These are phyloP conservation scores for Whalleya microplaca DNA, from an alignment of 2,329 filamentous ascomycete genomes.

Conservation along the genomic window DNA sequence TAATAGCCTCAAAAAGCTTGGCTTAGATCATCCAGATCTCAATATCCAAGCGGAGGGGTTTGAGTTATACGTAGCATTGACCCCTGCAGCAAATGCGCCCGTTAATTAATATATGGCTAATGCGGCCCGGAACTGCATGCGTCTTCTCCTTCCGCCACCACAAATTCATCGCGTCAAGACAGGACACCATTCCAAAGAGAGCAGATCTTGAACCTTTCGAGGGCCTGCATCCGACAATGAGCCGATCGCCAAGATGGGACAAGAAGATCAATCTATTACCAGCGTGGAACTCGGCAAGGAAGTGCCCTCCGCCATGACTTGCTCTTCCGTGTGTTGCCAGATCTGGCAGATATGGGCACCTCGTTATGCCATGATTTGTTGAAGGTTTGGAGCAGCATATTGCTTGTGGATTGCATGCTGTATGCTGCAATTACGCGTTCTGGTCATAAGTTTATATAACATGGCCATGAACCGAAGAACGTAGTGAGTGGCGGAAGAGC, in stretches of 20 bases:
- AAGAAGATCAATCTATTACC: slow-evolving; percentile 29
- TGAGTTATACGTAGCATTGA: neutral
- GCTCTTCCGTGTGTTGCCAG: slow-evolving; percentile 35
- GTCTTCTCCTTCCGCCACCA: slow-evolving; percentile 12
- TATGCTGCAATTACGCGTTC: neutral
- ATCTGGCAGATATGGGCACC: slow-evolving; percentile 26
- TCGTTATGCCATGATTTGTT: slow-evolving; percentile 9
- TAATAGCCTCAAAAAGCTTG: neutral
- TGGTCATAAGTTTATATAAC: slow-evolving; percentile 24
- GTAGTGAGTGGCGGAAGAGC: neutral
- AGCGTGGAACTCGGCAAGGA: slow-evolving; percentile 24
- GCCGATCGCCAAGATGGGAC: slow-evolving; percentile 31
- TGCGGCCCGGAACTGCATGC: slow-evolving; percentile 30
- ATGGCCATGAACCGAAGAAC: slow-evolving; percentile 1
- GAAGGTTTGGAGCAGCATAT: slow-evolving; percentile 16
- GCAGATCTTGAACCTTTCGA: slow-evolving; percentile 20
- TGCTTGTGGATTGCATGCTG: slow-evolving; percentile 14
- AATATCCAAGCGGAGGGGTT: neutral
- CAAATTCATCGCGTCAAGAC: slow-evolving; percentile 5
- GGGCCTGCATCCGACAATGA: slow-evolving; percentile 20
- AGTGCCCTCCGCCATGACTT: slow-evolving; percentile 26
- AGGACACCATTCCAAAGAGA: slow-evolving; percentile 7
- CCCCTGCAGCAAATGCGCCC: slow-evolving; percentile 1
- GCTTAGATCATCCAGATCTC: neutral
- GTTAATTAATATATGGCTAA: slow-evolving; percentile 34